Base-by-base conservation (phyloP, 208 protist species). In the Blastocrithidia nonstop region DNA sequence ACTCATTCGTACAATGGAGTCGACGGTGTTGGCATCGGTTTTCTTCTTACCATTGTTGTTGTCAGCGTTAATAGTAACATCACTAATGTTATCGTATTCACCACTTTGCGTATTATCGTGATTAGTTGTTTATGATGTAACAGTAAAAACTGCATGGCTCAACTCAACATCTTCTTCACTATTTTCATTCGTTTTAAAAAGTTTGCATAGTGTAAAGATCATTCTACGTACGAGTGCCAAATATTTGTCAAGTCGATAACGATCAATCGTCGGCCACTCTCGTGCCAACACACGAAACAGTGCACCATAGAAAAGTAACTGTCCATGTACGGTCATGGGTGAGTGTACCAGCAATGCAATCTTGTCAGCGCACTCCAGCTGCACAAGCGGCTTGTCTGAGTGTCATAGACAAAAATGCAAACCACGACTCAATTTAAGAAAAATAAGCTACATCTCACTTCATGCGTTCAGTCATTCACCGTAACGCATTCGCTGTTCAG, bases 391-490 rank as follows among this genome's bases (percentile, higher is more conserved):
- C 66, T 95, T 95, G 61, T 95, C 87, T 0, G 77, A 81, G 62
- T 95, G 87, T 81, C 82, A 95, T 17, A 95, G 59, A 59, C 82
- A 92, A 65, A 76, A 95, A 57, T 73, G 71, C 9, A 92, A 55
- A 31, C 82, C 87, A 16, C 76, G 74, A 40, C 66, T 73, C 1
- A 95, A 64, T 62, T 95, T 95, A 38, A 84, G 47, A 15, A 88
- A 64, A n/a, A 88, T 58, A 4, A 88, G 61, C 66, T 88, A 70
- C 7, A 87, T 9, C 25, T 93, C 73, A 27, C 60, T 64, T 76
- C 80, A 90, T 27, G 63, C 45, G 26, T 57, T 36, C 47, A 90
- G 80, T 67, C 66, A 83, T 8, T 39, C 50, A 13, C 56, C 44
- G 50, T 89, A 89, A 9, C 58, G 57, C 39, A 52, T 59, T 11